Base-by-base conservation (phyloP, 495 filamentous ascomycete species). In the Aspergillus avenaceus region DNA sequence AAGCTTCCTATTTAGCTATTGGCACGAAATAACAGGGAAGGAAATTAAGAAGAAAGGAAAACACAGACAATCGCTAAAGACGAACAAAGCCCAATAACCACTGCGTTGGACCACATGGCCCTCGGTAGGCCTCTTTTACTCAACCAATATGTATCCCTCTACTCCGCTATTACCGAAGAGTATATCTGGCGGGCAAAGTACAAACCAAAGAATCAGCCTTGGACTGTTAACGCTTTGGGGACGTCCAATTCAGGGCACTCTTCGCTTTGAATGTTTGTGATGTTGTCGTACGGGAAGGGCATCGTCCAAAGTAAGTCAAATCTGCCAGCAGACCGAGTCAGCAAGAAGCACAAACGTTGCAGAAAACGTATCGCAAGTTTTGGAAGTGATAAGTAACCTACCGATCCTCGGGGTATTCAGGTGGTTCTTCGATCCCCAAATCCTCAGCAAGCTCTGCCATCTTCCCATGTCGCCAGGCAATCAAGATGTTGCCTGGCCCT, bases 231-330 rank as follows among this genome's bases (percentile, higher is more conserved):
- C 4, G 26, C 45, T 16, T 41, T 19, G 6, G 28, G 22, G 1
- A 43, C 14, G 54, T 79, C 75, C 36, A 80, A 47, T 0, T 64
- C 71, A 25, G 73, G 65, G 49, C 75, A 79, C 7, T 60, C 49
- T 56, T 79, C 74, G 9, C 64, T 69, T 13, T 53, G 56, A 12
- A 64, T 48, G 12, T 54, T 42, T 0, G 70, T 74, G 31, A 79
- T 61, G 11, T 63, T 59, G 22, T 54, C 49, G 54, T 73, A 78
- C 5, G 69, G 64, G 14, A 51, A 65, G 0, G 69, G 71, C 47
- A 72, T 64, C 0, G 71, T 77, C 76, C 76, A 79, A 42, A 79
- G 74, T 14, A 79, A 31, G 42, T 79, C 67, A 40, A 64, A 78
- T 23, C 67, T 71, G 36, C 55, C 31, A 19, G 21, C 22, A 25